phyloP scores from a whole-genome alignment of 345 rosid genomes.

The Sisymbrium irio region DNA sequence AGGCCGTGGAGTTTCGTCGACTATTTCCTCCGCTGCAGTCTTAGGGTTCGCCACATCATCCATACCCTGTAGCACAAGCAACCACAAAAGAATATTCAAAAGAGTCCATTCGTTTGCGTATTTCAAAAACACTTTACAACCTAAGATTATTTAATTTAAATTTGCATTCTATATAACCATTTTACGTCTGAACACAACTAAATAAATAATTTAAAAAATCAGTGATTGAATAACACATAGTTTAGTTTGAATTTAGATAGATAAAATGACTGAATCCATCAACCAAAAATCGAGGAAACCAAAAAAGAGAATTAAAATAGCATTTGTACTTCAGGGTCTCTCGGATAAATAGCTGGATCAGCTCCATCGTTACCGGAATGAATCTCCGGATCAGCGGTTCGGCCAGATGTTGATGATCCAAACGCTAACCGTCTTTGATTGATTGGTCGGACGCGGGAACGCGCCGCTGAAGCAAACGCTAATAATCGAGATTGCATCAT shows the following conservation, averaged over 20 bases:
- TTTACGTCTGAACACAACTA: too few relatives aligned
- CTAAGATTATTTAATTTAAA: too few relatives aligned
- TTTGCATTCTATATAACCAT: too few relatives aligned
- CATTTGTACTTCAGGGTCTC: slow-evolving; percentile 43
- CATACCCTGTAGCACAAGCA: slow-evolving; percentile 39
- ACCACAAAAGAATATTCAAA: background rate
- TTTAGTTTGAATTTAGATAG: background rate
- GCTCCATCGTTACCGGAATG: slow-evolving; percentile 39
- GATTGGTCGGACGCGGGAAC: slow-evolving; percentile 5
- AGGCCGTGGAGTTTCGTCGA: slow-evolving; percentile 30
- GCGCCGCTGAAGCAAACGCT: slow-evolving; percentile 31
- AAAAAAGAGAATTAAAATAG: background rate
- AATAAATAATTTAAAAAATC: too few relatives aligned
- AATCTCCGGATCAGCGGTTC: slow-evolving; percentile 44
- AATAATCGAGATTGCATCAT: slow-evolving; percentile 44
- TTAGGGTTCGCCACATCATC: slow-evolving; percentile 41
- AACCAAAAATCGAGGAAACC: too few relatives aligned
- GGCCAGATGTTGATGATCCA: slow-evolving; percentile 36
- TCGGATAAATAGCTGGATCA: slow-evolving; percentile 44
- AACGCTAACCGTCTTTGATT: slow-evolving; percentile 30
- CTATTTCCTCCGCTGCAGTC: slow-evolving; percentile 24
- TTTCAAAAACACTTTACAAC: too few relatives aligned
- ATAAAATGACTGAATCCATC: background rate
- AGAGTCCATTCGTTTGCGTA: too few relatives aligned
- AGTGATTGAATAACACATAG: background rate